Conservation (phyloP, 2,329 filamentous ascomycete genomes). For the Scortechinia acanthostroma region DNA sequence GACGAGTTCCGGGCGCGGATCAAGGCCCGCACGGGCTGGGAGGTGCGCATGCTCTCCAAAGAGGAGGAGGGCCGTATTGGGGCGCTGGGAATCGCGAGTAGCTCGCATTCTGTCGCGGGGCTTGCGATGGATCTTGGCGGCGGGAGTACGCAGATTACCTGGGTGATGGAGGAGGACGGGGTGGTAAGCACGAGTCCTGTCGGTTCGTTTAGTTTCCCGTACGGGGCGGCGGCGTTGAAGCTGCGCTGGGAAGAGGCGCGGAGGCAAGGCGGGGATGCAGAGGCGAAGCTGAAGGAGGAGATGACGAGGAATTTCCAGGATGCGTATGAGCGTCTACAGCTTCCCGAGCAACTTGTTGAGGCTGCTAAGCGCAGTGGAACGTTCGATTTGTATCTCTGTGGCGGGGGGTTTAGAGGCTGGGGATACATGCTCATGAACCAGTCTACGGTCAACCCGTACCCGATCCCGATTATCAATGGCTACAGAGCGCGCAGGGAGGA, state of each 20-base stretch:
- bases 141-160: slow-evolving; percentile 64
- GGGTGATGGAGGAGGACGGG: slow-evolving; percentile 46
- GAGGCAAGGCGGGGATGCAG: slow-evolving; percentile 25
- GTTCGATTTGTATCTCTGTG: slow-evolving; percentile 59
- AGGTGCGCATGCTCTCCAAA: slow-evolving; percentile 53
- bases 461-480: slow-evolving; percentile 68
- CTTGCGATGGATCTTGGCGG: slow-evolving; percentile 69
- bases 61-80: slow-evolving; percentile 62
- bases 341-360: slow-evolving; percentile 40
- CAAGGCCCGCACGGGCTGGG: slow-evolving; percentile 45
- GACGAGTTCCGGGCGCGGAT: slow-evolving; percentile 43
- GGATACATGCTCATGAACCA: slow-evolving; percentile 41
- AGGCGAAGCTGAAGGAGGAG: slow-evolving; percentile 36
- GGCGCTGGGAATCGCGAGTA: slow-evolving; percentile 60
- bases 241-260: slow-evolving; percentile 38
- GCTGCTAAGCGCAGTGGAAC: slow-evolving; percentile 32
- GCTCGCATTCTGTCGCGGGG: slow-evolving; percentile 44
- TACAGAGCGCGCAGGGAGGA: slow-evolving; percentile 40
- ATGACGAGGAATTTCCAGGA: slow-evolving; percentile 41
- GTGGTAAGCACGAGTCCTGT: slow-evolving; percentile 37
- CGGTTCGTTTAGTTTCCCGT: slow-evolving; percentile 61
- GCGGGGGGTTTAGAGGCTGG: slow-evolving; percentile 67
- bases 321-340: slow-evolving; percentile 40
- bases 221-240: slow-evolving; percentile 61
- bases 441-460: slow-evolving; percentile 31